Percentiles rank a stretch among this genome's conserved stretches.
Conservation (phyloP, 75 land plant genomes). For the Cupressus sempervirens region DNA sequence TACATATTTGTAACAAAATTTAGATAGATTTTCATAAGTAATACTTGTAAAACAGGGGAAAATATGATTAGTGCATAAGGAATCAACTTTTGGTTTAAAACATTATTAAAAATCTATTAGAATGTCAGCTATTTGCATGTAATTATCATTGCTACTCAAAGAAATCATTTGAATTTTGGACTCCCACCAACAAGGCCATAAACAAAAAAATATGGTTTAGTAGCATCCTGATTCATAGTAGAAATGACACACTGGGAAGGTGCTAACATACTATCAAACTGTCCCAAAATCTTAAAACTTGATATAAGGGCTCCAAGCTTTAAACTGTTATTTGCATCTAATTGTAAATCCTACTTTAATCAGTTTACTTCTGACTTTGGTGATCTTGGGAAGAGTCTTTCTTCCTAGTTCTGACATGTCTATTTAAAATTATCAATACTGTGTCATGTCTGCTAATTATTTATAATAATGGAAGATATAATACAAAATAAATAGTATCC, state of each 20-base stretch:
- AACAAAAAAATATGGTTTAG: slow-evolving; percentile 47
- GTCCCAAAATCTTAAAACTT: slow-evolving; percentile 61
- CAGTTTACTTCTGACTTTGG: too few relatives aligned
- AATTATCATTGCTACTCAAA: slow-evolving; percentile 14
- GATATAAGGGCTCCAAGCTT: slow-evolving; percentile 54
- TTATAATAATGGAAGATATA: too few relatives aligned
- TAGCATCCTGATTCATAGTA: slow-evolving; percentile 64
- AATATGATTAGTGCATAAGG: background rate
- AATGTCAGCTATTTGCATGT: slow-evolving; percentile 33
- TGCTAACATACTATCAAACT: slow-evolving; percentile 59
- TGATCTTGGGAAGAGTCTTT: too few relatives aligned
- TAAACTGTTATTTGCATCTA: background rate
- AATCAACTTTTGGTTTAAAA: background rate
- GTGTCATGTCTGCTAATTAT: too few relatives aligned
- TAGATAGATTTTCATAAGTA: background rate
- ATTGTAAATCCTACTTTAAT: too few relatives aligned
- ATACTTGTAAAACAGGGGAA: background rate
- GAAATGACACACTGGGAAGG: slow-evolving; percentile 50
- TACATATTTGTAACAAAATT: background rate
- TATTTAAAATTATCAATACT: too few relatives aligned
- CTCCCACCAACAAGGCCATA: slow-evolving; percentile 24
- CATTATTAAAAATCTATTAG: background rate
- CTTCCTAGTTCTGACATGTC: too few relatives aligned
- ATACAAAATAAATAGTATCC: too few relatives aligned
- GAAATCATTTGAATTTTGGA: slow-evolving; percentile 15